A percentile compares a stretch with the other conserved stretches of the same genome.
These are phyloP conservation scores for Fragaria nilgerrensis DNA, from an alignment of 306 rosid genomes.

Conservation along the genomic window DNA sequence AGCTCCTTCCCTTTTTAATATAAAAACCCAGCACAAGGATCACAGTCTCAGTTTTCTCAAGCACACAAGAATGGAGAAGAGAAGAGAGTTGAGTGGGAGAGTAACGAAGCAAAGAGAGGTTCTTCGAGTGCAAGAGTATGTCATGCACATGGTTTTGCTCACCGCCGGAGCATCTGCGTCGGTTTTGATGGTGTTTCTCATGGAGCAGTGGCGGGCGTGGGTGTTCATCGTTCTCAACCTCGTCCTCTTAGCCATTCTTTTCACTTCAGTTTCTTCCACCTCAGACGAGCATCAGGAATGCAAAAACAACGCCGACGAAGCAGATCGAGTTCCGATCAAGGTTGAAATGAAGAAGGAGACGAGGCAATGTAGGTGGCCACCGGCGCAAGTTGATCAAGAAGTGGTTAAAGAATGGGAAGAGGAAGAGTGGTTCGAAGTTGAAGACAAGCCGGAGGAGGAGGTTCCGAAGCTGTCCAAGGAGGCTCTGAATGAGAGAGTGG, in stretches of 20 bases:
- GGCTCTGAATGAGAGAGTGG: conserved; percentile 86
- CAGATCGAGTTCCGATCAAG: conserved; percentile 14
- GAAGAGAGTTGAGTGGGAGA: conserved; percentile 35
- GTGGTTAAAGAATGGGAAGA: conserved; percentile 17
- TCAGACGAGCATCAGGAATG: conserved; percentile 13
- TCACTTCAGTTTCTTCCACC: conserved; percentile 53
- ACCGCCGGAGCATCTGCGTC: conserved; percentile 63
- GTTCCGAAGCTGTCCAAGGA: conserved; percentile 59
- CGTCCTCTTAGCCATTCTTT: conserved; percentile 68
- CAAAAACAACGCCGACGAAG: neutral
- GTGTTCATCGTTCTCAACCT: conserved; percentile 74
- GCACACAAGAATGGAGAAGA: conserved; percentile 42
- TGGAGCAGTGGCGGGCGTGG: conserved; percentile 85
- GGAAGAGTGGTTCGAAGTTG: conserved; percentile 17
- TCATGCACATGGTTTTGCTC: conserved; percentile 42
- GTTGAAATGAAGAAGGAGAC: conserved; percentile 27
- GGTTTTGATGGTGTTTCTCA: conserved; percentile 37
- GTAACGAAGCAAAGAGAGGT: conserved; percentile 43
- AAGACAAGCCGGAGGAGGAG: conserved; percentile 22
- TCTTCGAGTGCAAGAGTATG: conserved; percentile 41
- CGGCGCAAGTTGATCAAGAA: conserved; percentile 37
- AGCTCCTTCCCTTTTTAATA: neutral
- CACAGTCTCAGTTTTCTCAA: neutral
- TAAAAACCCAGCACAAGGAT: neutral
- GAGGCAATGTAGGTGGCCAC: conserved; percentile 4